Evolutionary conservation across 228 moss, liverwort and hornwort species (phyloP), one percentile per base, ranked within the genome.

Genomic region (Sphagnum magellanicum): DNA sequence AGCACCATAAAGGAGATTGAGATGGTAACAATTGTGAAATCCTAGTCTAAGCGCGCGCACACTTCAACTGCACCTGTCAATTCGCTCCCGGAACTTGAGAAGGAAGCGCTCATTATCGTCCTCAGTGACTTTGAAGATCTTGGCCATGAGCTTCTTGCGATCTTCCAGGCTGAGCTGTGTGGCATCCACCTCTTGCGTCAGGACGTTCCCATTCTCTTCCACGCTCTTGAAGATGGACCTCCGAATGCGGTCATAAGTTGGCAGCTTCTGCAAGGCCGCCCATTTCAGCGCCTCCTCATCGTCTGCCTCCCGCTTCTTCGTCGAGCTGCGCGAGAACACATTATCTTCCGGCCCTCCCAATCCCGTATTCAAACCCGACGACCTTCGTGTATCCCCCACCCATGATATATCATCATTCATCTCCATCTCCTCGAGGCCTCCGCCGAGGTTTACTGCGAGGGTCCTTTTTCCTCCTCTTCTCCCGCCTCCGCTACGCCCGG

Each of bases 91-190:
- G 53, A 91, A 86, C 74, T 91, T 91, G 55, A 79, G 75, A 61
- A 95, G 74, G 68, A 95, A 95, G 4, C 92, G 91, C 65, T 95
- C 95, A 61, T 95, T 92, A 73, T 92, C 95, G 63, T 95, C 90
- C 70, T 95, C 92, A 6, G 92, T 91, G 62, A 95, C 85, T 66
- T 81, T 82, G 73, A 95, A 68, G 48, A 95, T 83, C 59, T 91
- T 92, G 64, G 89, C 87, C 49, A 95, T 95, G 53, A 95, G 92
- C 48, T 88, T 85, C 59, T 92, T 92, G 32, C 92, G 90, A 58
- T 95, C 95, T 73, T 95, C 90, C 51, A 69, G 72, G 67, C 95
- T 89, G 68, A 95, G 48, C 60, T 92, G 75, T 11, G 90, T 86
- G 47, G 92, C 95, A 63, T 95, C 95, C 46, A 92, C 80, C 75